A percentile compares a stretch with the other conserved stretches of the same genome.
Conservation (phyloP, 176 grass and related monocot genomes). For the Bolboschoenus planiculmis region DNA sequence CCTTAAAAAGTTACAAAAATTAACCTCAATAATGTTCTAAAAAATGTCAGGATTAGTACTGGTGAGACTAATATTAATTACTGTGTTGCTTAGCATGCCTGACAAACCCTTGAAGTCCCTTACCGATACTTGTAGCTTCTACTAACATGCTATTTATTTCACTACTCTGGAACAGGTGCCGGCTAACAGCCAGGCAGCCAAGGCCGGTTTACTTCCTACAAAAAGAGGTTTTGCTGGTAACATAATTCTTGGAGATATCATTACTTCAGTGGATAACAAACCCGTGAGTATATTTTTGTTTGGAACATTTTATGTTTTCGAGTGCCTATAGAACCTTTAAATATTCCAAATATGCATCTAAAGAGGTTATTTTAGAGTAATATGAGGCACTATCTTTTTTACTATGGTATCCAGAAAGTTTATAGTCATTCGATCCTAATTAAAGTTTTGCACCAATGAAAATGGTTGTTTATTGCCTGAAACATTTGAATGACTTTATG, state of each 20-base stretch:
- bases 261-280: constrained; percentile 66
- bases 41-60: neutral
- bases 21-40: neutral
- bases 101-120: neutral
- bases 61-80: neutral
- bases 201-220: constrained; percentile 64
- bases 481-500: neutral
- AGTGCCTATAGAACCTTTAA: neutral
- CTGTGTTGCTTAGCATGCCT: neutral
- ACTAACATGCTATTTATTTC: neutral
- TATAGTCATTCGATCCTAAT: neutral
- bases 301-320: constrained; percentile 2
- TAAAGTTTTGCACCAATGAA: neutral
- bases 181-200: constrained; percentile 46
- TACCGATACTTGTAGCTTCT: neutral
- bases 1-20: neutral
- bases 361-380: too few species aligned
- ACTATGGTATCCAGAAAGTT: neutral
- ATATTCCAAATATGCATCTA: neutral
- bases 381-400: neutral
- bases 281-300: constrained; percentile 47
- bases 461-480: neutral
- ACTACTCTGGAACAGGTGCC: constrained; percentile 38
- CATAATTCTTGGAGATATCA: constrained; percentile 72
- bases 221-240: constrained; percentile 77